These are phyloP conservation scores for Rhynchosporium graminicola DNA, from an alignment of 2,329 filamentous ascomycete species.

Conservation along the genomic window DNA sequence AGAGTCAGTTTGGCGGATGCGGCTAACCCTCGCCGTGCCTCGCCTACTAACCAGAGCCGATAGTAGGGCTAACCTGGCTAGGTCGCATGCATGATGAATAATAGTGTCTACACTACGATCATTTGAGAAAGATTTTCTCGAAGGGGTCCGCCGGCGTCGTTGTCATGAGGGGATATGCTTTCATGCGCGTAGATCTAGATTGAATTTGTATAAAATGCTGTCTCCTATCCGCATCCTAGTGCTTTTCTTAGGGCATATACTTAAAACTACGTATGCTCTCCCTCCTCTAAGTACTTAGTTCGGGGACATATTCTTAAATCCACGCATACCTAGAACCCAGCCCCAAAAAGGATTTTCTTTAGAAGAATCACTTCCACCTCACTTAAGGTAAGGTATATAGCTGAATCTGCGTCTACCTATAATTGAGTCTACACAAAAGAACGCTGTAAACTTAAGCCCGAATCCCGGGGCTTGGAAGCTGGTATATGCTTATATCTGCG, in stretches of 20 bases:
- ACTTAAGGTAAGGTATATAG: neutral
- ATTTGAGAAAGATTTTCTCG: neutral
- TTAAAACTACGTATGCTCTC: neutral
- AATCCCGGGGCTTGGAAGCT: neutral
- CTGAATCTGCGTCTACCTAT: neutral
- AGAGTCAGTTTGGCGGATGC: neutral
- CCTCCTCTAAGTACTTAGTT: neutral
- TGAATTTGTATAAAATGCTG: neutral
- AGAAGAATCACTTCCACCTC: neutral
- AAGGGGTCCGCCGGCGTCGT: neutral
- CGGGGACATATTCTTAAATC: conserved; percentile 1
- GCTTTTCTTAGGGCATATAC: neutral
- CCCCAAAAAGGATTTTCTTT: neutral
- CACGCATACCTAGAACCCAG: neutral
- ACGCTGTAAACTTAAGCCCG: too few relatives aligned
- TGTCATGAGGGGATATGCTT: neutral
- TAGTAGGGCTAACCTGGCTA: neutral
- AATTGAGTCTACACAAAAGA: conserved; percentile 7
- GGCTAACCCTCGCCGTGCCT: neutral
- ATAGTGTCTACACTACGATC: neutral
- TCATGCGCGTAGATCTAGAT: neutral
- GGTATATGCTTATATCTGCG: neutral
- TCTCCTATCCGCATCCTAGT: neutral
- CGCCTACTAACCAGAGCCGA: neutral
- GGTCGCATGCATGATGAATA: neutral